These are phyloP conservation scores for Sanghuangporus sanghuang DNA, from an alignment of 1,284 basidiomycete genomes.

Conservation along the genomic window DNA sequence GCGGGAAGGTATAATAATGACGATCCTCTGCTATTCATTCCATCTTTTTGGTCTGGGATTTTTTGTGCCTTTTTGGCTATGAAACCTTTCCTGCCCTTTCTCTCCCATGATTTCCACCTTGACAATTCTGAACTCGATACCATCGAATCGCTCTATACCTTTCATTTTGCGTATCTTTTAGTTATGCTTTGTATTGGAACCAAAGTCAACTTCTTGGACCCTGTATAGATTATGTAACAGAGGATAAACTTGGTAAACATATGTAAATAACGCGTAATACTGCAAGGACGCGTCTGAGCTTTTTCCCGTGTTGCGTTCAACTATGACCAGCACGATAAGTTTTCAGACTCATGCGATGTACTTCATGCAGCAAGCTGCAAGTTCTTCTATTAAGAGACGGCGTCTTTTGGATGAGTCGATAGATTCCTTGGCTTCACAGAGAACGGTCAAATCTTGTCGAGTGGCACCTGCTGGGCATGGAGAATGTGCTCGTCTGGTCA, in stretches of 20 bases:
- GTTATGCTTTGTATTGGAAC: not conserved
- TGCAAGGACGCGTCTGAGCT: too few species aligned
- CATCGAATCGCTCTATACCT: not conserved
- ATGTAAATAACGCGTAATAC: not conserved
- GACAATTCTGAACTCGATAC: not conserved
- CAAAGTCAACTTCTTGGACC: not conserved
- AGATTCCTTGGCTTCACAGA: not conserved
- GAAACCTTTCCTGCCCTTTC: not conserved
- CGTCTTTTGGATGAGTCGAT: not conserved
- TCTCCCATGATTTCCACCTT: not conserved
- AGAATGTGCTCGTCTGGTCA: conserved; percentile 14
- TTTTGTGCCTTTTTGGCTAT: not conserved
- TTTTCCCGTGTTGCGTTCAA: too few species aligned
- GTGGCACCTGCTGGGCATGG: not conserved
- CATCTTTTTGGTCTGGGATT: not conserved
- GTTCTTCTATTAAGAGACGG: not conserved
- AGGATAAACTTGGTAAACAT: not conserved
- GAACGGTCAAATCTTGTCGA: not conserved
- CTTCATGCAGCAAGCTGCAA: not conserved
- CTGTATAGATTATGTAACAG: too few species aligned
- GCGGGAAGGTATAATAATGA: not conserved
- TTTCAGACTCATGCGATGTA: not conserved
- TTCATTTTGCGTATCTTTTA: not conserved
- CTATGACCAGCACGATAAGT: not conserved
- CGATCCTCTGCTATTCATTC: not conserved